phyloP scores from a whole-genome alignment of 2,329 filamentous ascomycete species.

The Clarireedia hainanense region DNA sequence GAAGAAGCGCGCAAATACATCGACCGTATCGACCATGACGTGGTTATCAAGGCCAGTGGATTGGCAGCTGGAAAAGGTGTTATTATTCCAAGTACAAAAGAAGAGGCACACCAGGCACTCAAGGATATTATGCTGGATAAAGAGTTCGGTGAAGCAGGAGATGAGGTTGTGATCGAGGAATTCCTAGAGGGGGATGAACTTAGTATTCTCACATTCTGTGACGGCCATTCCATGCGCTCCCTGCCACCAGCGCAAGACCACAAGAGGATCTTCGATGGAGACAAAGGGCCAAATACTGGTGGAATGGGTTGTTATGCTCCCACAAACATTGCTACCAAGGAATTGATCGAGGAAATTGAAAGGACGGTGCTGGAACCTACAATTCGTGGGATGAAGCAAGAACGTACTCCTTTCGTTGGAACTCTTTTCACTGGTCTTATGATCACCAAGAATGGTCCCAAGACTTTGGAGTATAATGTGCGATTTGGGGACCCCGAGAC shows the following conservation, averaged over 20 bases:
- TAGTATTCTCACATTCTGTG: slow-evolving; percentile 83
- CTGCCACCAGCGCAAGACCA: slow-evolving; percentile 93
- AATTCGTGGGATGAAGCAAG: slow-evolving; percentile 76
- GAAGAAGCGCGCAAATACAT: slow-evolving; percentile 67
- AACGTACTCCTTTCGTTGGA: slow-evolving; percentile 66
- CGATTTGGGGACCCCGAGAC: slow-evolving; percentile 90
- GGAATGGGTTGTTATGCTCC: slow-evolving; percentile 97
- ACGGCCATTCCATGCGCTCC: slow-evolving; percentile 76
- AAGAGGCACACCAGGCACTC: slow-evolving; percentile 75
- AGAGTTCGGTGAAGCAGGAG: slow-evolving; percentile 78
- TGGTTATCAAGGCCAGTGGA: slow-evolving; percentile 92
- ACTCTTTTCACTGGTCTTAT: slow-evolving; percentile 87
- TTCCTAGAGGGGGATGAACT: slow-evolving; percentile 87
- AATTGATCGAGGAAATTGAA: slow-evolving; percentile 72
- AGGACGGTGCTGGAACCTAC: slow-evolving; percentile 81
- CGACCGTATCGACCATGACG: slow-evolving; percentile 58
- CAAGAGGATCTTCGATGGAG: slow-evolving; percentile 87
- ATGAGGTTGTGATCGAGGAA: slow-evolving; percentile 93
- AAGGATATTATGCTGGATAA: slow-evolving; percentile 85
- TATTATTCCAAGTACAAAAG: slow-evolving; percentile 58
- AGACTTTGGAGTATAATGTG: slow-evolving; percentile 87
- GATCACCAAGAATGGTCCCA: slow-evolving; percentile 75
- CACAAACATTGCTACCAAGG: slow-evolving; percentile 67
- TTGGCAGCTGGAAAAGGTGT: slow-evolving; percentile 94
- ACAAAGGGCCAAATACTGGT: slow-evolving; percentile 86